Evolutionary conservation across 208 protist genomes (phyloP), one percentile per base, ranked within the genome.

Genomic region (Tritrichomonas foetus): DNA sequence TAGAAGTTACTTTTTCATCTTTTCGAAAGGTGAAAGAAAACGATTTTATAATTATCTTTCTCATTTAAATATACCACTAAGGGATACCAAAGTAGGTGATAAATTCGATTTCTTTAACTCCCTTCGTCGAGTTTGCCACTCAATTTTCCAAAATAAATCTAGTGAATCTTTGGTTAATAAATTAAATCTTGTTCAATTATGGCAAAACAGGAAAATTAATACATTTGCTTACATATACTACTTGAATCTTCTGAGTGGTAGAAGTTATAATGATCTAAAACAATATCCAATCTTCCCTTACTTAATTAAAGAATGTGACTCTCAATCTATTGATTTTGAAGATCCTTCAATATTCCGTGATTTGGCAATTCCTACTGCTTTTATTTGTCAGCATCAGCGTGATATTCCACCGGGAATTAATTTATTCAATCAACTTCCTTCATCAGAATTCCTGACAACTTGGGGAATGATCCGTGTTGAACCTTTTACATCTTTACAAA

Each of bases 221-320:
- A 89, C 33, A 27, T 89, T 47, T 39, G 41, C 33, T 11, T 89
- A 89, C 30, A 57, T 89, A n/a, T 61, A 57, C 20, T 89, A 49
- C 16, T 22, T 89, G 1, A 89, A 89, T 50, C 33, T 89, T 3
- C 41, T 53, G 53, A 13, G n/a, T 3, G 78, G 78, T 14, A 27
- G 78, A 61, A 53, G 41, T 39, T 89, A 44, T 16, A n/a, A 33
- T 61, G 78, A 89, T 39, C 11, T 57, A 36, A 55, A 25, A n/a
- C 78, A 93, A 57, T 93, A 93, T 93, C 92, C 92, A 61, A 50
- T 93, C 0, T 92, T 95, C 39, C 95, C 95, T 9, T 95, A 94
- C 94, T 84, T 96, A 44, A 66, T 96, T 50, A 75, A 78, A 16
- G 94, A 96, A 66, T 96, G 95, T 80, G 14, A 57, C 22, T 93